Evolutionary conservation across 805 yeast genomes (phyloP).

Genomic region (Peterozyma toletana): DNA sequence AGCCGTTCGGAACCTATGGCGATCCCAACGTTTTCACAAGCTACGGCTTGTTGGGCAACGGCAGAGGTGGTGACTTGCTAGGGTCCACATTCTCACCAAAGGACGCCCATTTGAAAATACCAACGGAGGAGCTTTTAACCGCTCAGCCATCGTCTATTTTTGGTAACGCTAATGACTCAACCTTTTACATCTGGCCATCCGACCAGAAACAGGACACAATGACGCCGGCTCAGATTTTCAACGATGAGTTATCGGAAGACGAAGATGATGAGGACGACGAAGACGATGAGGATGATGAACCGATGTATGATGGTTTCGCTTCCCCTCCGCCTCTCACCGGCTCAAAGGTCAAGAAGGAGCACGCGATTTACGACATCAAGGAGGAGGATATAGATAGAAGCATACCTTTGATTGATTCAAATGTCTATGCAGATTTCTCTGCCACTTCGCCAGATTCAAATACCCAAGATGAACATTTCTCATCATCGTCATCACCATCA

Average conservation of each 20-base stretch:
- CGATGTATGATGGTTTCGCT: background rate
- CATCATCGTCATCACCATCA: background rate
- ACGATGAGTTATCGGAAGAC: conserved; percentile 14
- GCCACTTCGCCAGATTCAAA: background rate
- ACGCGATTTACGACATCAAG: no score
- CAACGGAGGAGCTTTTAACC: conserved; percentile 10
- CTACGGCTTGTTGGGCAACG: background rate
- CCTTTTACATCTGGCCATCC: conserved; percentile 10
- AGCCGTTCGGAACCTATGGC: conserved; percentile 33
- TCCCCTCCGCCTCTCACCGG: no score
- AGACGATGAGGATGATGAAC: conserved; percentile 6
- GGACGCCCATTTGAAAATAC: conserved; percentile 13
- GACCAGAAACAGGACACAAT: conserved; percentile 2
- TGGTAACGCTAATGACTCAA: conserved; percentile 3
- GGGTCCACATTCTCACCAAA: conserved; percentile 7
- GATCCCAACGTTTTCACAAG: conserved; percentile 26
- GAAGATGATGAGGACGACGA: conserved; percentile 11
- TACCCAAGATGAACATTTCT: background rate
- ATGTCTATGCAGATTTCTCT: no score
- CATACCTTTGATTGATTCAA: no score
- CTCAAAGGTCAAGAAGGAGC: no score
- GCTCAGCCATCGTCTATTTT: conserved; percentile 2
- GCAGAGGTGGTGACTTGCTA: no score
- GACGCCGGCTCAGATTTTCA: conserved; percentile 11
- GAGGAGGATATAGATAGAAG: no score